Evolutionary conservation across 2,329 filamentous ascomycete genomes (phyloP), one percentile per base, ranked within the genome.

Genomic region (Dactylellina sp.): DNA sequence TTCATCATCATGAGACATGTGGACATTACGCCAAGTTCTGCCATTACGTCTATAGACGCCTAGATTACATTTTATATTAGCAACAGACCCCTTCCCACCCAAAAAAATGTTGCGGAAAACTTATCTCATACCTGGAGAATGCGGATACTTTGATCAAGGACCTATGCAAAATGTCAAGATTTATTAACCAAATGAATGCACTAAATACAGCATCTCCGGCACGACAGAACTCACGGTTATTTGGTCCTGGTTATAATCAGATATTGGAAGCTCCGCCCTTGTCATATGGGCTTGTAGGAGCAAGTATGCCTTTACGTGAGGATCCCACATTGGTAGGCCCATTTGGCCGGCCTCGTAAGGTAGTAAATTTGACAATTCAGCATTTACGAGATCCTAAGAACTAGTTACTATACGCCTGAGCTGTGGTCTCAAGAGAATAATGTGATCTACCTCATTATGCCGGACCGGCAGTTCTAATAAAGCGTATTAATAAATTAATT

Each of bases 181-280:
- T 44, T 46, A 47, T 71, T 49, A 75, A 22, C 52, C 47, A 25
- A 24, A 22, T 28, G 59, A 44, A 18, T n/a, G 16, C 3, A 20
- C 39, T 35, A 37, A 35, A 59, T 32, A 55, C 14, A 16, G 12
- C 24, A 14, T 1, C 16, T 42, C n/a, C 32, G 4, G 52, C 22
- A n/a, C 32, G 20, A 35, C 32, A 22, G n/a, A 39, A 66, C 75
- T 44, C 60, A 77, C 76, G 11, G 85, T 87, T 64, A 85, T 89
- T 82, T 96, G 91, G 81, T 99, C 95, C 78, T 95, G 95, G 1
- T 99, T 93, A 80, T 99, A 99, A 85, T 99, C 95, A 0, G 91
- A 90, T 68, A 99, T 97, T 2, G 96, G 96, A 2, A 99, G 88
- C 62, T 94, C 89, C 77, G 98, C 90, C 66, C 94, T 90, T 18